Conservation (phyloP, 2,329 filamentous ascomycete species). For the Mycosphaerelloides madeirae region DNA sequence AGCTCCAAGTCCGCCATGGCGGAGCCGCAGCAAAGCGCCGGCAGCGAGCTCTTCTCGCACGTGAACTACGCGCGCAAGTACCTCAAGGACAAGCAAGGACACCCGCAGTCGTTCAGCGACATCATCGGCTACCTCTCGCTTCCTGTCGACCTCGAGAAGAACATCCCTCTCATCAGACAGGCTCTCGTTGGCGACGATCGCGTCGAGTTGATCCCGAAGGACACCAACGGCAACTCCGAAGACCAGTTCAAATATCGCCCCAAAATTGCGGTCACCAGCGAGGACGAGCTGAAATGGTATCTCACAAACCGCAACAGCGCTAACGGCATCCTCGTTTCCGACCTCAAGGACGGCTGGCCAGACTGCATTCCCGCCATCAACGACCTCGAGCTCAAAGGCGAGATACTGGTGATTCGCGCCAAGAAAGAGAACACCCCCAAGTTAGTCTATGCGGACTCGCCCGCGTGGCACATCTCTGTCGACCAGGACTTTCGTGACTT, state of each 20-base stretch:
- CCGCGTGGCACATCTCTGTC: constrained; percentile 50
- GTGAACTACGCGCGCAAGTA: constrained; percentile 82
- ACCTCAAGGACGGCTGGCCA: constrained; percentile 94
- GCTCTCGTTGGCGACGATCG: constrained; percentile 65
- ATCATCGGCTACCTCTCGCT: constrained; percentile 78
- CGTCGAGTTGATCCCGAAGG: constrained; percentile 51
- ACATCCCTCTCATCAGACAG: constrained; percentile 57
- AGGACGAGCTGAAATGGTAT: constrained; percentile 71
- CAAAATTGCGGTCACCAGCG: constrained; percentile 74
- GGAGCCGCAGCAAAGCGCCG: constrained; percentile 3
- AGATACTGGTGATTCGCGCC: constrained; percentile 78
- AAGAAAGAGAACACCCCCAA: constrained; percentile 87
- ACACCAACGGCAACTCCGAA: constrained; percentile 41
- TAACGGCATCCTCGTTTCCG: constrained; percentile 75
- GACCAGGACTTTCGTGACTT: constrained; percentile 78
- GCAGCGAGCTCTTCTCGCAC: constrained; percentile 71
- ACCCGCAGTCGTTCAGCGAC: constrained; percentile 66
- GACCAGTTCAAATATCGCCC: constrained; percentile 78
- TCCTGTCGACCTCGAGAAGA: constrained; percentile 39
- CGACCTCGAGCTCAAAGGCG: constrained; percentile 70
- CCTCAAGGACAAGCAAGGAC: constrained; percentile 62
- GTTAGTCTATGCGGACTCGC: constrained; percentile 85
- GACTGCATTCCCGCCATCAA: constrained; percentile 75
- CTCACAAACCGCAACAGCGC: constrained; percentile 78
- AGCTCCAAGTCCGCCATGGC: not conserved